phyloP scores from a whole-genome alignment of 106 monocot genomes.

The Phalaenopsis equestris region DNA sequence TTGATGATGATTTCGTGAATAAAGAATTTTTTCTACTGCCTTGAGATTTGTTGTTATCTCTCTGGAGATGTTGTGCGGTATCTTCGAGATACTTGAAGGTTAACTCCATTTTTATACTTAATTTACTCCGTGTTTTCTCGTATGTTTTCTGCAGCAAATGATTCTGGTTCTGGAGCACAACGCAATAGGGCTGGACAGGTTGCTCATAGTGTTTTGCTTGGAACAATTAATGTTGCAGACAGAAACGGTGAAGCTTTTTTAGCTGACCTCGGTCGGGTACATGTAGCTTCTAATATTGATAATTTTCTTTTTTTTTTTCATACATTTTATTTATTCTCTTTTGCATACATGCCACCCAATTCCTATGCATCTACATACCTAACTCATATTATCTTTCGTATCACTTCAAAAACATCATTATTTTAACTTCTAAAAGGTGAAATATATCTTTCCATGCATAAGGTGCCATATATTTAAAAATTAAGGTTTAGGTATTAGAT shows the following conservation, averaged over 20 bases:
- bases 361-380: too few relatives aligned
- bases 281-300: neutral
- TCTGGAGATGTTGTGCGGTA: neutral
- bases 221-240: constrained; percentile 50
- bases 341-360: too few relatives aligned
- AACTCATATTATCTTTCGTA: too few relatives aligned
- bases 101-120: neutral
- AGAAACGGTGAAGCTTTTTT: constrained; percentile 25
- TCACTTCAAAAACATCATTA: too few relatives aligned
- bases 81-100: neutral
- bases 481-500: too few relatives aligned
- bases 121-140: neutral
- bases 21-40: neutral
- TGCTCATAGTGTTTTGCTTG: constrained; percentile 55
- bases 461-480: too few relatives aligned
- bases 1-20: neutral
- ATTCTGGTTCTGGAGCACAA: neutral
- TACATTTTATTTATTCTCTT: neutral
- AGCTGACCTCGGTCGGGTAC: constrained; percentile 32
- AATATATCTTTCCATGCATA: too few relatives aligned
- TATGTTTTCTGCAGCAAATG: constrained; percentile 2
- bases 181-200: constrained; percentile 23
- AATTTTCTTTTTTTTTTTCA: neutral
- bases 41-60: neutral
- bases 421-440: too few relatives aligned